Conservation (phyloP, 2,329 filamentous ascomycete species). For the Aspergillus pseudoglaucus region DNA sequence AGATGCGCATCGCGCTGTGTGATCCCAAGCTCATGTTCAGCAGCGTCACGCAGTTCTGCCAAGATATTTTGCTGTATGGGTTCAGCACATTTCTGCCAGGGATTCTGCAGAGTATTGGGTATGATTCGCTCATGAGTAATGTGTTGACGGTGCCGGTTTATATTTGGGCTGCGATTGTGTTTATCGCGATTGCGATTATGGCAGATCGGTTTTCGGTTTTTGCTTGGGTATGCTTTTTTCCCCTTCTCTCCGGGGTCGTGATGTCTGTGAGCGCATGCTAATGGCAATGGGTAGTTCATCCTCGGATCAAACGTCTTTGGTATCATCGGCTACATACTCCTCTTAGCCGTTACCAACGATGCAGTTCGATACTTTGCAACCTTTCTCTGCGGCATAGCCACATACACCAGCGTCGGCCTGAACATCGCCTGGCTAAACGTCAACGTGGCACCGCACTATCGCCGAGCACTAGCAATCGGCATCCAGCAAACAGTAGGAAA, state of each 20-base stretch:
- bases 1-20: conserved; percentile 42
- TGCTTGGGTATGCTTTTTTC: conserved; percentile 16
- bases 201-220: conserved; percentile 39
- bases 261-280: conserved; percentile 5
- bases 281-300: conserved; percentile 25
- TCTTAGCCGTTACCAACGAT: conserved; percentile 44
- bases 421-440: conserved; percentile 45
- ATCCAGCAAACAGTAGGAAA: conserved; percentile 45
- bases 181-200: conserved; percentile 40
- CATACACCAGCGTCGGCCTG: conserved; percentile 44
- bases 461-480: conserved; percentile 43
- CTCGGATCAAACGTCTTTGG: conserved; percentile 37
- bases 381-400: conserved; percentile 43
- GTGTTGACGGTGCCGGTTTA: conserved; percentile 54
- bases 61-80: conserved; percentile 50
- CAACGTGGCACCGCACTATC: conserved; percentile 44
- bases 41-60: conserved; percentile 46
- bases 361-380: conserved; percentile 47
- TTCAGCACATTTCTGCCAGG: conserved; percentile 54
- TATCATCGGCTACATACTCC: conserved; percentile 45
- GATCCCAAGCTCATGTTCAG: conserved; percentile 50
- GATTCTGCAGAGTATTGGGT: conserved; percentile 50
- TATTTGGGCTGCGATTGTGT: conserved; percentile 43
- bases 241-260: too few relatives aligned
- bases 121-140: conserved; percentile 46